phyloP scores from a whole-genome alignment of 2,329 filamentous ascomycete species.

The Fusarium nanum region DNA sequence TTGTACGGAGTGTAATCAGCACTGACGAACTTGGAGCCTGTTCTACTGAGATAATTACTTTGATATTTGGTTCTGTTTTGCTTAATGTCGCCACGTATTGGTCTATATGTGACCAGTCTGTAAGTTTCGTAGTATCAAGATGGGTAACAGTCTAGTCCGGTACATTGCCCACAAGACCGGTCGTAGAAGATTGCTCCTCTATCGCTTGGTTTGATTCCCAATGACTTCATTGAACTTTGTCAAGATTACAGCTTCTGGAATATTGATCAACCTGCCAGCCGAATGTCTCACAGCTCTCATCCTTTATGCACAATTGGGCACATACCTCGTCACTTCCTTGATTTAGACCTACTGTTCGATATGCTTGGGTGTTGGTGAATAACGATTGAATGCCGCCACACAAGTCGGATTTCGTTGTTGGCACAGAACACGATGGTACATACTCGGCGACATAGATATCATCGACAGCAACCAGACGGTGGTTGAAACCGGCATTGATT shows the following conservation, averaged over 20 bases:
- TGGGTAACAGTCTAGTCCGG: not conserved
- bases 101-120: not conserved
- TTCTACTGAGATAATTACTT: not conserved
- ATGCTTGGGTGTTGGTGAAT: not conserved
- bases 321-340: conserved; percentile 6
- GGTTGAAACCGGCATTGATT: not conserved
- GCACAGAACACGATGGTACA: not conserved
- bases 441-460: conserved; percentile 13
- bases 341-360: not conserved
- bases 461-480: conserved; percentile 1
- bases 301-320: not conserved
- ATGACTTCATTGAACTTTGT: not conserved
- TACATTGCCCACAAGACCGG: conserved; percentile 8
- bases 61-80: not conserved
- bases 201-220: not conserved
- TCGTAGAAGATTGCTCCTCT: conserved; percentile 2
- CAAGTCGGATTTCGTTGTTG: not conserved
- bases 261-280: not conserved
- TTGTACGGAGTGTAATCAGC: not conserved
- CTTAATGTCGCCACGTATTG: not conserved
- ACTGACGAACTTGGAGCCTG: not conserved
- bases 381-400: not conserved
- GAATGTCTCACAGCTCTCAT: conserved; percentile 5
- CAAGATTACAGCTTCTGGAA: not conserved
- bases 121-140: not conserved